Percentiles rank a stretch among this genome's conserved stretches.
Conservation (phyloP, 2,329 filamentous ascomycete species). For the Raffaelea ambrosiae region DNA sequence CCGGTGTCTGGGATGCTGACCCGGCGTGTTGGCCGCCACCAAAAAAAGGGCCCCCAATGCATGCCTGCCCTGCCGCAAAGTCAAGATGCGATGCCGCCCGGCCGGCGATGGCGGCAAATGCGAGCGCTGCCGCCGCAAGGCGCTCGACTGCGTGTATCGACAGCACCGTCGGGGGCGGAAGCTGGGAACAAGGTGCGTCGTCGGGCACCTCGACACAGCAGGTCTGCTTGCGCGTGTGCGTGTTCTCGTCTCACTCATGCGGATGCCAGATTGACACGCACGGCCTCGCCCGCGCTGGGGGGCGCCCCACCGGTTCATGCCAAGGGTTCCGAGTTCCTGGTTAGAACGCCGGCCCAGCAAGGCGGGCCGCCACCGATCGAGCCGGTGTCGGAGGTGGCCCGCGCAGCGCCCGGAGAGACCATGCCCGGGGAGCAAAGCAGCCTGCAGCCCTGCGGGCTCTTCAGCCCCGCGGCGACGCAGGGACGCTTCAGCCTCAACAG, state of each 20-base stretch:
- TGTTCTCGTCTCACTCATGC: not conserved
- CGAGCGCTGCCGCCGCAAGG: not conserved
- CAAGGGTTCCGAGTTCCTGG: not conserved
- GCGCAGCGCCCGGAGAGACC: too few species aligned
- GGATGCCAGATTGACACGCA: not conserved
- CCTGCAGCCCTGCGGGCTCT: not conserved
- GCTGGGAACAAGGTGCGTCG: not conserved
- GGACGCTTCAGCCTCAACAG: constrained; percentile 59
- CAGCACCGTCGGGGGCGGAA: not conserved
- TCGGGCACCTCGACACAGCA: too few species aligned
- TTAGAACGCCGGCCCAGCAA: not conserved
- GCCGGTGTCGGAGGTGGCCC: too few species aligned
- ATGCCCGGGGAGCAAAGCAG: too few species aligned
- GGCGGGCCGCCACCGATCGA: too few species aligned
- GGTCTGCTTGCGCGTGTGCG: not conserved
- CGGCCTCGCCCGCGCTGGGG: too few species aligned
- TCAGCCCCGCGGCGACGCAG: not conserved
- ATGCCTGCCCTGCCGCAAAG: not conserved
- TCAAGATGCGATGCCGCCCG: not conserved
- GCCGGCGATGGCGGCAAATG: not conserved
- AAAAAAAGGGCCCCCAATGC: not conserved
- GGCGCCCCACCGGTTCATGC: too few species aligned
- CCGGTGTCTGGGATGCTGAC: too few species aligned
- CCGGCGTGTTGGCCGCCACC: too few species aligned
- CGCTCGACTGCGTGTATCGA: not conserved